Conservation (phyloP, 1,284 basidiomycete species). For the Ganoderma leucocontextum region DNA sequence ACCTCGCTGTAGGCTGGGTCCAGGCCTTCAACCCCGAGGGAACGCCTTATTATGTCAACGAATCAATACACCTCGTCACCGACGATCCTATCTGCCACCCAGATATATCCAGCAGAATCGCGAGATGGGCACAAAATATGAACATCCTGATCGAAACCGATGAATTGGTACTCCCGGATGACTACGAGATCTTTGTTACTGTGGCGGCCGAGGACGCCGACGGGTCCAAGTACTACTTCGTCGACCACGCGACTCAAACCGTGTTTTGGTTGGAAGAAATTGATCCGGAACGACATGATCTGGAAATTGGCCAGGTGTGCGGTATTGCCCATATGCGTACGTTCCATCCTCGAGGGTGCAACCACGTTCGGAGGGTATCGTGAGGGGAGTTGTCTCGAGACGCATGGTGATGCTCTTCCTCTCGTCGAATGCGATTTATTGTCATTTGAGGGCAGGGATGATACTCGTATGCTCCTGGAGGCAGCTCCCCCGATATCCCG, state of each 20-base stretch:
- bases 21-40: slow-evolving; percentile 39
- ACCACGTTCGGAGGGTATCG: neutral
- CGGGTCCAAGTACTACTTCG: slow-evolving; percentile 39
- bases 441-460: neutral
- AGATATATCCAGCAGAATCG: slow-evolving; percentile 18
- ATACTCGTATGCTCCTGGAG: neutral
- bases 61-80: slow-evolving; percentile 32
- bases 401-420: neutral
- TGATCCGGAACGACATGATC: slow-evolving; percentile 24
- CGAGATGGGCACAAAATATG: slow-evolving; percentile 17
- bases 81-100: slow-evolving; percentile 30
- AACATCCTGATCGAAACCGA: neutral
- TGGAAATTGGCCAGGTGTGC: slow-evolving; percentile 33
- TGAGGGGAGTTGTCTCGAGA: neutral
- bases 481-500: neutral
- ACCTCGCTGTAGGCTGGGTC: slow-evolving; percentile 32
- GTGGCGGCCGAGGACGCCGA: slow-evolving; percentile 23
- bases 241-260: slow-evolving; percentile 37
- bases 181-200: slow-evolving; percentile 38
- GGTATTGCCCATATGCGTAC: slow-evolving; percentile 38
- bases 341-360: slow-evolving; percentile 12
- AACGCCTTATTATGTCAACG: slow-evolving; percentile 36
- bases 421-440: neutral
- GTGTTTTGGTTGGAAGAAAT: slow-evolving; percentile 40
- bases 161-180: slow-evolving; percentile 21